Evolutionary conservation across 768 basidiomycete genomes (phyloP).

Genomic region (Leucosporidium creatinivorum): DNA sequence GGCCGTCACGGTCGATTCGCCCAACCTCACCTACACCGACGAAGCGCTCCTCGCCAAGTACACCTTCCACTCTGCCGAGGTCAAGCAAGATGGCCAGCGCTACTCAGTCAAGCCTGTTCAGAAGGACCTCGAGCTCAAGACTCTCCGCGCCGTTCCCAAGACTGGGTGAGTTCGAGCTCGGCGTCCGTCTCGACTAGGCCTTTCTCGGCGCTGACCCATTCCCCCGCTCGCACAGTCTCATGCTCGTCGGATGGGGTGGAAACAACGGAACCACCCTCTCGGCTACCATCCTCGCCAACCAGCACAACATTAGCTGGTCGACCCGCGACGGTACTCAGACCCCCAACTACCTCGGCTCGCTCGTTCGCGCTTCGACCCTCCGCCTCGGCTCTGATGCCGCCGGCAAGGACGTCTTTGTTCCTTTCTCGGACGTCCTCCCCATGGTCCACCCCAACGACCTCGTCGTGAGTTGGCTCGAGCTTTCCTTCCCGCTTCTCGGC

Average conservation of each 20-base stretch:
- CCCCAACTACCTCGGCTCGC: constrained; percentile 96
- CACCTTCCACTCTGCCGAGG: constrained; percentile 61
- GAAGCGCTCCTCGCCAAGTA: constrained; percentile 77
- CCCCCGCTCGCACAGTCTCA: constrained; percentile 53
- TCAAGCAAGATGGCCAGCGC: constrained; percentile 46
- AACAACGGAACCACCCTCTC: constrained; percentile 94
- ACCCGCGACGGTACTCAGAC: constrained; percentile 86
- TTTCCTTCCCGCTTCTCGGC: not conserved
- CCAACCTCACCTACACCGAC: constrained; percentile 71
- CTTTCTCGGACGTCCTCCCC: constrained; percentile 83
- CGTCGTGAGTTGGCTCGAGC: constrained; percentile 50
- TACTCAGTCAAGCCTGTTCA: constrained; percentile 74
- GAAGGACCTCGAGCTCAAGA: constrained; percentile 83
- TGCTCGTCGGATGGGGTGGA: constrained; percentile 95
- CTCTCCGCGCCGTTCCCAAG: constrained; percentile 71
- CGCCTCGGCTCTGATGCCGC: constrained; percentile 74
- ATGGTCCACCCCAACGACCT: constrained; percentile 99
- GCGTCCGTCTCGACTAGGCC: not conserved
- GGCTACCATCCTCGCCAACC: constrained; percentile 92
- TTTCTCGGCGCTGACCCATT: not conserved
- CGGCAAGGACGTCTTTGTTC: constrained; percentile 85
- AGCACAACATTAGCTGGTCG: constrained; percentile 86
- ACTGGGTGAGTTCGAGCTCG: constrained; percentile 59
- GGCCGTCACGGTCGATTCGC: constrained; percentile 70
- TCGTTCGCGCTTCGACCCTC: constrained; percentile 91